Evolutionary conservation across 805 yeast genomes (phyloP), one percentile per base, ranked within the genome.

Genomic region (Metschnikowia lochheadii): DNA sequence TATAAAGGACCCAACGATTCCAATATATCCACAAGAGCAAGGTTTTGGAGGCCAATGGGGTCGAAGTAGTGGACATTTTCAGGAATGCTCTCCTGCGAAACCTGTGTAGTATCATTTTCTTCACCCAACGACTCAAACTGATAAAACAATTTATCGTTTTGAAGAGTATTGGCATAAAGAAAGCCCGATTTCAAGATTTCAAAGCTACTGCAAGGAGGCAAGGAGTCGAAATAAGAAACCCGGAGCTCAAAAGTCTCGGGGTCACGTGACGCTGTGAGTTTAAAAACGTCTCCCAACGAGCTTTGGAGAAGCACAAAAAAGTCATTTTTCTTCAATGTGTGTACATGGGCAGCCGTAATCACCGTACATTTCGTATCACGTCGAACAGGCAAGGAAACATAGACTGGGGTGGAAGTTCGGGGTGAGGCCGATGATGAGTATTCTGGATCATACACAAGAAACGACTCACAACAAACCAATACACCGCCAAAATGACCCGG

Each of bases 111-210:
- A 2, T 67, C 70, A 21, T 75, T 76, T 13, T 69, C 79, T 21
- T 80, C 83, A 1, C 95, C 96, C 41, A 90, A 68, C 45, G 79
- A 79, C 54, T 85, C 89, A 59, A 92, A 86, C 63, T 89, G 96
- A 60, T 84, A 88, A n/a, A 87, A 70, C 17, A 72, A 65, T 58
- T 84, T 87, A 59, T 85, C 83, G 29, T 85, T 82, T 50, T 72
- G 65, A 50, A 84, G 84, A 7, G 82, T 70, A 53, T 84, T 83
- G 1, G 85, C 86, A 63, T 81, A 87, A 35, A 92, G 59, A 56
- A 82, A 86, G 0, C 98, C 99, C 6, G 87, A 78, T 55, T 79
- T 84, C 54, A 90, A 75, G 39, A 92, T 80, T 37, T 76, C 70
- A 11, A 92, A 58, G 5, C 76, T 63, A 18, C 73, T 71, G 23